These are phyloP conservation scores for Quercus mongolica DNA, from an alignment of 306 rosid species.

Conservation along the genomic window DNA sequence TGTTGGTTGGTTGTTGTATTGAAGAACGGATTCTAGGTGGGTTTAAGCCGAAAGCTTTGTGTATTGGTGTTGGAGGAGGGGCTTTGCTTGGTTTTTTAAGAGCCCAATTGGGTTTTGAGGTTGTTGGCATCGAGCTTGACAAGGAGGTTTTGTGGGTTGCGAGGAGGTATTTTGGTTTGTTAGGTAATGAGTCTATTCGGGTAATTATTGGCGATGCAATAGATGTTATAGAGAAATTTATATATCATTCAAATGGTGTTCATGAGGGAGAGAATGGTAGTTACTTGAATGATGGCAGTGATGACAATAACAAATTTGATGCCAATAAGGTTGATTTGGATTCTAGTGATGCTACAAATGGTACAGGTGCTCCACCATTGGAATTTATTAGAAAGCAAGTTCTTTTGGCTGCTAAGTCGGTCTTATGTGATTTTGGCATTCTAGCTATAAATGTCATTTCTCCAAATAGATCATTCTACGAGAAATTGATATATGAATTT, in stretches of 20 bases:
- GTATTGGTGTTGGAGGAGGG: constrained; percentile 91
- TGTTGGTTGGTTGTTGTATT: constrained; percentile 32
- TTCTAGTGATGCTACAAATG: constrained; percentile 46
- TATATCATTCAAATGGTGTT: constrained; percentile 10
- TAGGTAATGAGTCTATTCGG: constrained; percentile 35
- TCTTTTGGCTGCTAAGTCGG: constrained; percentile 47
- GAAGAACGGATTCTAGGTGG: constrained; percentile 42
- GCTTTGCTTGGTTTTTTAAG: constrained; percentile 63
- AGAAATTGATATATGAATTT: constrained; percentile 35
- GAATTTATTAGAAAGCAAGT: constrained; percentile 53
- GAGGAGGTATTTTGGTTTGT: constrained; percentile 58
- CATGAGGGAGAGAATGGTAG: constrained; percentile 18
- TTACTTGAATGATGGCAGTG: constrained; percentile 11
- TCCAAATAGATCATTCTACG: constrained; percentile 44
- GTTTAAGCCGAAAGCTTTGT: constrained; percentile 55
- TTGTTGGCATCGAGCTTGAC: constrained; percentile 65
- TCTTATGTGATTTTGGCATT: constrained; percentile 61
- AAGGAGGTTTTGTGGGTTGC: constrained; percentile 61
- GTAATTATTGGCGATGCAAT: constrained; percentile 53
- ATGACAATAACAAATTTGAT: constrained; percentile 35
- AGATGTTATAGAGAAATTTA: constrained; percentile 36
- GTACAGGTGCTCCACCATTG: constrained; percentile 60
- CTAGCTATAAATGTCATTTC: constrained; percentile 66
- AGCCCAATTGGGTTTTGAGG: constrained; percentile 59
- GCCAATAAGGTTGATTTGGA: constrained; percentile 75